Evolutionary conservation across 129 eudicot genomes (phyloP), one percentile per base, ranked within the genome.

Genomic region (Flaveria linearis): DNA sequence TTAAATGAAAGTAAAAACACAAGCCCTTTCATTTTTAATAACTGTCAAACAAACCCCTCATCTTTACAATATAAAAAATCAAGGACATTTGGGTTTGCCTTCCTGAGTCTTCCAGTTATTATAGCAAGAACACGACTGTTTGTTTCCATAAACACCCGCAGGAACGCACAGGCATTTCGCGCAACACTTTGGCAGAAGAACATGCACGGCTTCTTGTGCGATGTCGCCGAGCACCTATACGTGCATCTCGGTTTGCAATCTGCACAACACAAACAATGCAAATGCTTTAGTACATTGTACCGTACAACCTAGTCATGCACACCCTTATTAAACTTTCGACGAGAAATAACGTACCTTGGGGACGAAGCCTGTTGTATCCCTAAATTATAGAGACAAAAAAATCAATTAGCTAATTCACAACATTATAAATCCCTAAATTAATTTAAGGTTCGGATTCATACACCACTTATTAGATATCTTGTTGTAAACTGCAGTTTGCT

Each of bases 161-260:
- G 96, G 96, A n/a, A 89, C 96, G 42, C 96, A 89, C 67, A 86
- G 72, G 67, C 96, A 89, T 55, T 75, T 89, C 10, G 96, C 77
- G n/a, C 96, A 89, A 75, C 96, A 89, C 78, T 89, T 60, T 43
- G 71, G 73, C 95, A 89, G 82, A 73, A 89, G 71, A 86, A 86
- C 95, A 89, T 89, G 75, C 95, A 89, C 11, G 95, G 95, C 84
- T 89, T 89, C 87, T 78, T 89, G 83, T 89, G 95, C 11, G 95
- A 89, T 36, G 95, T 89, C 22, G 89, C 91, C 28, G 95, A 89
- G 84, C 95, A 89, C 9, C 95, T 36, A 11, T 89, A 86, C 36
- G 81, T 80, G 68, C 95, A 89, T 73, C 78, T 81, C 2, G 89
- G 86, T 43, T 72, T 78, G 89, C 95, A 89, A 56, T 86, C 95